Base-by-base conservation (phyloP, 2,329 filamentous ascomycete species). In the Colletotrichum sp. region DNA sequence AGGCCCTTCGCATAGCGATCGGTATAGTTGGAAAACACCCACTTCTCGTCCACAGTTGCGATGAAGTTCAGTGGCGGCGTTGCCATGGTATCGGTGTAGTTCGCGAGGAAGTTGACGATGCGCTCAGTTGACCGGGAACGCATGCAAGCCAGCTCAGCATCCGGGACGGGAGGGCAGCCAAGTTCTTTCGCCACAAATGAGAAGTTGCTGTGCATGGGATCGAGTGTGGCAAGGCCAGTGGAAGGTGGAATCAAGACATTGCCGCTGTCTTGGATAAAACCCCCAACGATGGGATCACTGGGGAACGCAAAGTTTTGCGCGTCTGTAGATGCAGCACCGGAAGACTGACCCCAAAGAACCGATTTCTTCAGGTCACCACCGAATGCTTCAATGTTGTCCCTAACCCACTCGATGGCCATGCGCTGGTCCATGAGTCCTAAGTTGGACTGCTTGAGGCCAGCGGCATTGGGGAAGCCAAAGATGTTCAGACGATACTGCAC, bases 371-470 rank as follows among this genome's bases (percentile, higher is more conserved):
- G 28, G 2, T 93, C 89, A 4, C 92, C 92, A 1, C 92, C 92
- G 82, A 94, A 92, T 5, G 82, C 84, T 9, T 81, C 87, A 68
- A 92, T 89, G 81, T 93, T 93, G 28, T 88, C 85, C 76, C 86
- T 85, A 24, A 94, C 88, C 92, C 92, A 94, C 71, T 86, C 83
- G n/a, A 94, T 84, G 14, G 90, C 85, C 18, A 89, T 79, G 73
- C 88, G 86, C 82, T 94, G 92, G 79, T 94, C 92, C 77, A 87
- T 87, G 74, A 94, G 83, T 1, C 93, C 93, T 26, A 93, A 82
- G 78, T 95, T 95, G 65, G 92, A 84, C 56, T 34, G 58, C 26
- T 61, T 61, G 10, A 61, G 58, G 18, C 58, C 58, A 30, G 58
- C 28, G 26, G 79, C 79, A 7, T 82, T 82, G 2, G 84, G 85